Evolutionary conservation across 805 yeast species (phyloP), one percentile per base, ranked within the genome.

Genomic region (Lipomyces spencermartinsiae): DNA sequence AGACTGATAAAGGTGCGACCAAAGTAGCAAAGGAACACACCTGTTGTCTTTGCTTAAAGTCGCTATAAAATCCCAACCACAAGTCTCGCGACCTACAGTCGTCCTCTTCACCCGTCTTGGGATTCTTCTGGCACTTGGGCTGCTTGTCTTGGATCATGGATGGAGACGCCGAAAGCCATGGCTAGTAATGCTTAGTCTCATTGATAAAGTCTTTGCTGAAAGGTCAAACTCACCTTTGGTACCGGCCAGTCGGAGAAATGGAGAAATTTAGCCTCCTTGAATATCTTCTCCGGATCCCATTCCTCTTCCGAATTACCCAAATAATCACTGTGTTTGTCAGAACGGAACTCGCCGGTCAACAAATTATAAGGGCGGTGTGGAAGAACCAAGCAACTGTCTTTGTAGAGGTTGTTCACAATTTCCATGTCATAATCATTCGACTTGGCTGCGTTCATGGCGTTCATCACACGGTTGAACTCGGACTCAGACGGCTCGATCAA

Each of bases 221-320:
- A 25, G 55, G 1, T 25, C 31, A 25, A 25, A 33, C 59, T n/a
- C 34, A 56, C 59, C 59, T 56, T 56, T 31, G 59, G 59, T 19
- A 56, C 37, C 43, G 59, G 59, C 25, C 34, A 56, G 59, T 56
- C 59, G 59, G 37, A 29, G 43, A 56, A 56, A 25, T 56, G 59
- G 37, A 56, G 37, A n/a, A 10, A 56, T 29, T 22, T 19, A 8
- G 59, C 59, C 14, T 56, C 25, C 14, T 56, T 22, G 29, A 56
- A 34, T 12, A 25, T 14, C 25, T 29, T 29, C 43, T 56, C 34
- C 25, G 43, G 37, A 29, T 56, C 43, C 59, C 59, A 56, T n/a
- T 4, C 43, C 19, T 29, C 43, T 19, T 19, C 34, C 25, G 25
- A 19, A 29, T 35, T 56, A 12, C 34, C 59, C 25, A 29, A 34